Evolutionary conservation across 768 basidiomycete genomes (phyloP).

Genomic region (Phylloporus sp.): DNA sequence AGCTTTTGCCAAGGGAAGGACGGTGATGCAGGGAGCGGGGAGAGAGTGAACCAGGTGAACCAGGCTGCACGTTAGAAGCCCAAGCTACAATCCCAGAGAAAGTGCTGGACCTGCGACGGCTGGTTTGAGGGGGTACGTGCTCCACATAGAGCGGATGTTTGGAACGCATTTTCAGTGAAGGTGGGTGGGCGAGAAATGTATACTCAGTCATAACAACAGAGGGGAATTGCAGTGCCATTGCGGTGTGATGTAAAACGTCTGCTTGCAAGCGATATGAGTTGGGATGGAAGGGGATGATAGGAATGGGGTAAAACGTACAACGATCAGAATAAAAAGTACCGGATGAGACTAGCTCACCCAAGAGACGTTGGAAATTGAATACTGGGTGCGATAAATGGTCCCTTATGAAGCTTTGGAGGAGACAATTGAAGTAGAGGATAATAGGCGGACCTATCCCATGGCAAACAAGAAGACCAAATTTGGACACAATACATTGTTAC

Average conservation of each 20-base stretch:
- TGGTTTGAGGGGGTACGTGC: conserved; percentile 18
- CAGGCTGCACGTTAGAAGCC: conserved; percentile 66
- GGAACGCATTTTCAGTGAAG: conserved; percentile 36
- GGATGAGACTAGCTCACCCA: conserved; percentile 20
- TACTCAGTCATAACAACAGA: conserved; percentile 25
- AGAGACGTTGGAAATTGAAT: neutral
- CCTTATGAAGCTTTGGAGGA: conserved; percentile 14
- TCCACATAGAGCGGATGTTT: conserved; percentile 28
- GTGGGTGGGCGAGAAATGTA: conserved; percentile 43
- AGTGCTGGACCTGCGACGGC: conserved; percentile 39
- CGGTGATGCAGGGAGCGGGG: conserved; percentile 39
- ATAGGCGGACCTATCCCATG: conserved; percentile 7
- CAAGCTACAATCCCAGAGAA: conserved; percentile 53
- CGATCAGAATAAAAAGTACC: neutral
- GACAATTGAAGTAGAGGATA: conserved; percentile 19
- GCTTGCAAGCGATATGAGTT: conserved; percentile 2
- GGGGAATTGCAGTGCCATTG: conserved; percentile 6
- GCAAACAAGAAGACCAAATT: conserved; percentile 15
- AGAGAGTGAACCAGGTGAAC: conserved; percentile 51
- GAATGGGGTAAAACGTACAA: conserved; percentile 5
- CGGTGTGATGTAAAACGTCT: conserved; percentile 10
- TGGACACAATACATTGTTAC: conserved; percentile 14
- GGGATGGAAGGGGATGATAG: neutral
- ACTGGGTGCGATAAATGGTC: neutral
- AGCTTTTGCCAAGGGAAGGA: conserved; percentile 27